These are phyloP conservation scores for Penicillium parvum DNA, from an alignment of 495 filamentous ascomycete species.

Conservation along the genomic window DNA sequence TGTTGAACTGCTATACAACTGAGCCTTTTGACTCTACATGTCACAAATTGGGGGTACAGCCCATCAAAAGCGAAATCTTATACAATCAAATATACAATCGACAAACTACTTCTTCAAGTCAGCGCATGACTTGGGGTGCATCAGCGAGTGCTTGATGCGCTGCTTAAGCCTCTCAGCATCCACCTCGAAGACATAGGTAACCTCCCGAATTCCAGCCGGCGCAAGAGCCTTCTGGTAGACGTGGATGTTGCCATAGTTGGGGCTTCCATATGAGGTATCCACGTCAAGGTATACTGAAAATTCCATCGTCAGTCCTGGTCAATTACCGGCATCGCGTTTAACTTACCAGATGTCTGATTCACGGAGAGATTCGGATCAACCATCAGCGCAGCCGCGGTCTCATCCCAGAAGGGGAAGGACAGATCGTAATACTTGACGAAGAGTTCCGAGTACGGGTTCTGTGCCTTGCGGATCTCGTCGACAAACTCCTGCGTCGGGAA, in stretches of 20 bases:
- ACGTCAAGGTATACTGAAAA: conserved; percentile 30
- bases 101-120: conserved; percentile 13
- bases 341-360: conserved; percentile 26
- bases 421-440: conserved; percentile 32
- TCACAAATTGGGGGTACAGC: too few relatives aligned
- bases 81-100: not conserved
- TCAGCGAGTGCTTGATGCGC: conserved; percentile 26
- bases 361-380: conserved; percentile 28
- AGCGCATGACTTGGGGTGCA: conserved; percentile 25
- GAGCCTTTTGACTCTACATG: too few relatives aligned
- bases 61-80: not conserved
- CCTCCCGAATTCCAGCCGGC: conserved; percentile 23
- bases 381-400: conserved; percentile 38
- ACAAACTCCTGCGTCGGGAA: conserved; percentile 26
- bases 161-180: conserved; percentile 28
- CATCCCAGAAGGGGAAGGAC: conserved; percentile 38
- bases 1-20: too few relatives aligned
- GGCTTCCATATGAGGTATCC: conserved; percentile 32
- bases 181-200: conserved; percentile 32
- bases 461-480: conserved; percentile 20
- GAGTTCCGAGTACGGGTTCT: conserved; percentile 27
- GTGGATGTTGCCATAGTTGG: conserved; percentile 32
- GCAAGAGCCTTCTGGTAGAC: conserved; percentile 31
- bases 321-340: not conserved
- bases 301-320: not conserved